Base-by-base conservation (phyloP, 805 yeast species). In the Yamadazyma sp. region DNA sequence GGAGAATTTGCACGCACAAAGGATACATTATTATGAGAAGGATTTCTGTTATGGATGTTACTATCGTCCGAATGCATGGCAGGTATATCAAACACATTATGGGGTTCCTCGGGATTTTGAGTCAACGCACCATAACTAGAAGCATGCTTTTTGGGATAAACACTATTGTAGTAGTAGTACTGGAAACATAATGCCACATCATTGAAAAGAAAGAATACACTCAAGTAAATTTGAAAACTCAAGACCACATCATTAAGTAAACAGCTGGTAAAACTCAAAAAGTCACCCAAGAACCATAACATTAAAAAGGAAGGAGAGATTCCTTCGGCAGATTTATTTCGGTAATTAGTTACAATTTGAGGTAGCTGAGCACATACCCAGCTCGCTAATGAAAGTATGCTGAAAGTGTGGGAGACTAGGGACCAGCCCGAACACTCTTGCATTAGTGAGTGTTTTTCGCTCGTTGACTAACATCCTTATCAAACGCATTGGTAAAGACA, bases 341-440 rank as follows among this genome's bases (percentile, higher is more conserved):
- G 57, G 54, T 78, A 79, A 53, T 82, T 83, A 48, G 73, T 67
- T 40, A 71, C 58, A 9, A 82, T 80, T 52, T 83, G 91, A 1
- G 90, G 90, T 12, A 79, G 52, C 55, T 82, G 90, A 3, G 90
- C 90, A 55, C 82, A 78, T 23, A 82, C 63, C 90, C 91, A 83
- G 41, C 80, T 70, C 5, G 62, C 57, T 25, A 78, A 60, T 3
- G 84, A 78, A 12, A 65, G 35, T 21, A 55, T 51, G 35, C 73
- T 67, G 39, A 67, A 60, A 25, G 56, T 45, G 42, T 55, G 58
- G 5, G 63, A 58, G 13, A 57, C 27, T 7, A 20, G 23, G 19
- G 41, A 31, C 27, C 38, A 40, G 26, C 27, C 28, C 9, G 36
- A 24, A 21, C 40, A 37, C 20, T 31, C 32, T 13, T 11, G 17